Evolutionary conservation across 345 rosid species (phyloP).

Genomic region (Brassica incana): DNA sequence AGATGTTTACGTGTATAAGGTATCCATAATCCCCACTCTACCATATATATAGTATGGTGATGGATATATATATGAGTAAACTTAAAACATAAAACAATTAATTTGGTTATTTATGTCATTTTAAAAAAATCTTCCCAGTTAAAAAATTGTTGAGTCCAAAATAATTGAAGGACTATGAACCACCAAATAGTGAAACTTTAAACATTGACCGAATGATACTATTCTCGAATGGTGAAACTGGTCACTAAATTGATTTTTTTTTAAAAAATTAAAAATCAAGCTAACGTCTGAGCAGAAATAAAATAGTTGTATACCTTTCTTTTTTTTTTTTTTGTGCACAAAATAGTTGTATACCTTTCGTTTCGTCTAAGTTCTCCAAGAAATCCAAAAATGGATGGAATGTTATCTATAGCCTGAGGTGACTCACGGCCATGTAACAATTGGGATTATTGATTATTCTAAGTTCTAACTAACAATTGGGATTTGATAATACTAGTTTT

Average conservation of each 20-base stretch:
- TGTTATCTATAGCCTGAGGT: constrained; percentile 19
- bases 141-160: not conserved
- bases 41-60: not conserved
- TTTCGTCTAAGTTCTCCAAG: not conserved
- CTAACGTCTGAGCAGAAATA: too few species aligned
- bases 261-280: too few species aligned
- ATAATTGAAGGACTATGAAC: not conserved
- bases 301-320: too few species aligned
- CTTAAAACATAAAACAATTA: not conserved
- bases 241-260: too few species aligned
- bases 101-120: not conserved
- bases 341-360: not conserved
- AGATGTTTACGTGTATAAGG: not conserved
- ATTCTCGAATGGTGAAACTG: too few species aligned
- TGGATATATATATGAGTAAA: not conserved
- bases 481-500: not conserved
- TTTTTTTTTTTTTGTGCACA: too few species aligned
- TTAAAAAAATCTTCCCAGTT: not conserved
- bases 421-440: constrained; percentile 34
- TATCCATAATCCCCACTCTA: not conserved
- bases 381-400: not conserved
- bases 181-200: not conserved
- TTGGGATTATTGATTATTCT: not conserved
- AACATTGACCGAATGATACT: not conserved
- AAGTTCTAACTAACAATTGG: not conserved